These are phyloP conservation scores for Trichoderma oligosporum DNA, from an alignment of 2,329 filamentous ascomycete species.

Conservation along the genomic window DNA sequence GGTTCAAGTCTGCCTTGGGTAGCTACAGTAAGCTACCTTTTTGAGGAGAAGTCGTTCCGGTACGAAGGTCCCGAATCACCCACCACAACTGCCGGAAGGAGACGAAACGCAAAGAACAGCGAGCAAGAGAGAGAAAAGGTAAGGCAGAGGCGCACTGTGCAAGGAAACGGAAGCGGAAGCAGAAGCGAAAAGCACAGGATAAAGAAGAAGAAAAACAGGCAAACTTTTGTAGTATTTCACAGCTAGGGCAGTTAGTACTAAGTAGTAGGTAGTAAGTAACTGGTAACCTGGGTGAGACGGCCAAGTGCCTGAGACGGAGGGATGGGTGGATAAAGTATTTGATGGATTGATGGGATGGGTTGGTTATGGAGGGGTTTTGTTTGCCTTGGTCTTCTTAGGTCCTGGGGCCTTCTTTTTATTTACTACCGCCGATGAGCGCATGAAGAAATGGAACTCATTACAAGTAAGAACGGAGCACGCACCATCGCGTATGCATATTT, in stretches of 20 bases:
- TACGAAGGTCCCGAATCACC: constrained; percentile 11
- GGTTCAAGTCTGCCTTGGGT: constrained; percentile 12
- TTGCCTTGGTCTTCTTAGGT: neutral
- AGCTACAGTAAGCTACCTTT: constrained; percentile 1
- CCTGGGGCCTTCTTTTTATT: constrained; percentile 3
- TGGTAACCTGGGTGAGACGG: neutral
- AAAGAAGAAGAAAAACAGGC: neutral
- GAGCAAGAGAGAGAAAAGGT: neutral
- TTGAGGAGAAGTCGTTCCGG: constrained; percentile 7
- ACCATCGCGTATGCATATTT: too few species aligned
- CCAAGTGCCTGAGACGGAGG: constrained; percentile 14
- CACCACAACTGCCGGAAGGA: constrained; percentile 18
- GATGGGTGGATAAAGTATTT: constrained; percentile 1
- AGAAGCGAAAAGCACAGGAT: constrained; percentile 7
- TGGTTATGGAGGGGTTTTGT: constrained; percentile 17
- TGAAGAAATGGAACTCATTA: constrained; percentile 7
- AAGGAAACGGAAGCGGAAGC: constrained; percentile 4
- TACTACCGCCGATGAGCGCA: constrained; percentile 3
- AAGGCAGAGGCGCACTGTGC: constrained; percentile 8
- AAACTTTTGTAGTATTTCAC: constrained; percentile 6
- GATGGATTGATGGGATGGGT: neutral
- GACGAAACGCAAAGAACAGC: neutral
- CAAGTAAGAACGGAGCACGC: too few species aligned
- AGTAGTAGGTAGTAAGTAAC: too few species aligned
- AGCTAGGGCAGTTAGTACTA: too few species aligned